Conservation (phyloP, 495 filamentous ascomycete genomes). For the Neurospora hispaniola region DNA sequence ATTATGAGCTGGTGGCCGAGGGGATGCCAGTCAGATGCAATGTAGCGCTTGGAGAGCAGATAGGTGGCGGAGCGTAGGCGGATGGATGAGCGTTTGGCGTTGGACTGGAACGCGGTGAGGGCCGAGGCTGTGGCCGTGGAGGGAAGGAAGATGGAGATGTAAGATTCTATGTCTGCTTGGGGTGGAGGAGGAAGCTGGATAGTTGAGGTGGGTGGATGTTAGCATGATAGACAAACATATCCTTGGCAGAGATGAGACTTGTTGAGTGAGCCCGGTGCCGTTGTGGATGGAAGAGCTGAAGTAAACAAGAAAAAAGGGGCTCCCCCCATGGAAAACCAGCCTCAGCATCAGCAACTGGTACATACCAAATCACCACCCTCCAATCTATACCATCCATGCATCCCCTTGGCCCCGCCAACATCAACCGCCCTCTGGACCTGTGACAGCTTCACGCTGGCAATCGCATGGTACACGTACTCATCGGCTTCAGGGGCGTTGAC, state of each 20-base stretch:
- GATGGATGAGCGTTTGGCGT: conserved; percentile 47
- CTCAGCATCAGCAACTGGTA: neutral
- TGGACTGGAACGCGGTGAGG: conserved; percentile 41
- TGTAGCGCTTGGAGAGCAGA: conserved; percentile 32
- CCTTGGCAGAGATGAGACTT: neutral
- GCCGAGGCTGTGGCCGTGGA: conserved; percentile 37
- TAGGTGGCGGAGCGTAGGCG: conserved; percentile 38
- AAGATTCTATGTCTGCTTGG: conserved; percentile 40
- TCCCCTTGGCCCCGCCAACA: conserved; percentile 30
- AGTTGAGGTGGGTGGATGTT: conserved; percentile 2
- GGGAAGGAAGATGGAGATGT: conserved; percentile 48
- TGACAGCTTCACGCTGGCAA: conserved; percentile 36
- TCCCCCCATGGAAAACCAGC: neutral
- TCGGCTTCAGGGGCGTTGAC: conserved; percentile 18
- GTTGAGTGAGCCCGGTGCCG: neutral
- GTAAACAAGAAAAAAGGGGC: neutral
- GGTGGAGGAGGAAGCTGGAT: conserved; percentile 33
- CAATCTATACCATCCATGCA: conserved; percentile 32
- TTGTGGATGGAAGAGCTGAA: neutral
- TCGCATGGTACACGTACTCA: conserved; percentile 48
- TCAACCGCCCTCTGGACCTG: conserved; percentile 43
- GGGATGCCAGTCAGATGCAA: conserved; percentile 18
- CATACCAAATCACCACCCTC: conserved; percentile 23
- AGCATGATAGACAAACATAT: too few relatives aligned
- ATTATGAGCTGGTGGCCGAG: neutral